Evolutionary conservation across 306 rosid species (phyloP), one percentile per base, ranked within the genome.

Genomic region (Vicia sativa): DNA sequence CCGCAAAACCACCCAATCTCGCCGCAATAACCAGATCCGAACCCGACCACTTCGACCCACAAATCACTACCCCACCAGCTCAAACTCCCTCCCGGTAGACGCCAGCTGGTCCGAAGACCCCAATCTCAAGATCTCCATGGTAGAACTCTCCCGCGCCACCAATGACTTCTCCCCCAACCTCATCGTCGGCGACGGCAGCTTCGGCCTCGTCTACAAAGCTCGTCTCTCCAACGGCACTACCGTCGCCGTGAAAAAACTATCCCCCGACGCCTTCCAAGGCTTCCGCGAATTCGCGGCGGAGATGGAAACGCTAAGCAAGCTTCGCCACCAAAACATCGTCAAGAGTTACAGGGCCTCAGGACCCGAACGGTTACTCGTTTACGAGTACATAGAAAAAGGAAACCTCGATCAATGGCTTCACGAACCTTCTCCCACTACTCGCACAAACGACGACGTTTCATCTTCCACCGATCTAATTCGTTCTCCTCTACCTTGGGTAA

Each of bases 241-340:
- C 9, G 99, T 90, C 67, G 99, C 99, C 29, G 77, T 93, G 42
- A 93, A 93, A 72, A 85, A 85, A 72, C 97, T 90, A 14, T 84
- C 87, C 34, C 96, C 75, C 3, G 90, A 88, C 58, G 97, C 99
- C 9, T 93, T 93, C 77, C 99, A 93, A 71, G 99, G 99, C 4
- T 88, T 86, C 54, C 93, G 99, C 1, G 98, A 93, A 67, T 92
- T 92, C 73, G 84, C 81, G 19, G 98, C 98, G 13, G 98, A 92
- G 81, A 83, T 92, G 96, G 98, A 93, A 28, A 90, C 97, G 0
- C 82, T 93, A 2, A 81, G 89, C n/a, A 74, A 67, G 67, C 85
- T 93, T 76, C 76, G 69, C 8, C 99, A 93, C 76, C 80, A 4
- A 0, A 90, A 93, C 65, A 76, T 93, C 70, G 97, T 90, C 1